These are phyloP conservation scores for Beauveria sp. DNA, from an alignment of 2,329 filamentous ascomycete genomes.

Conservation along the genomic window DNA sequence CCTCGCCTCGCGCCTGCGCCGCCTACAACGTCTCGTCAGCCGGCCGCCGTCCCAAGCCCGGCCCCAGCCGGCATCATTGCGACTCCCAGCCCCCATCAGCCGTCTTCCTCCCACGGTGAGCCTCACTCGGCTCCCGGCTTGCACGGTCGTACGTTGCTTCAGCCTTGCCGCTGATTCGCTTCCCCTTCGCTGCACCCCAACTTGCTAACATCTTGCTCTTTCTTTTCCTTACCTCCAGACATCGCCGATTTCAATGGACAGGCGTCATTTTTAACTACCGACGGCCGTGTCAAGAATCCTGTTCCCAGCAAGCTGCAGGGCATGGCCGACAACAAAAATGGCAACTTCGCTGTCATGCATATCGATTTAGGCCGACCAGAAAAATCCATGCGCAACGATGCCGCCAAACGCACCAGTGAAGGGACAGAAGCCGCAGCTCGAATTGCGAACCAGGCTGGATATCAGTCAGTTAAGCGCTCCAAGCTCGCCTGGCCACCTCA, in stretches of 20 bases:
- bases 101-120: background rate
- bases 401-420: constrained; percentile 55
- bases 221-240: background rate
- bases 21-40: constrained; percentile 2
- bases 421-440: constrained; percentile 51
- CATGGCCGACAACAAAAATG: constrained; percentile 46
- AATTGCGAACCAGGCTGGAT: constrained; percentile 45
- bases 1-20: constrained; percentile 3
- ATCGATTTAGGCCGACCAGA: constrained; percentile 44
- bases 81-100: constrained; percentile 4
- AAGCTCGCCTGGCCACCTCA: constrained; percentile 26
- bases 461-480: constrained; percentile 41
- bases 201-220: constrained; percentile 1
- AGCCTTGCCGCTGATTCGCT: background rate
- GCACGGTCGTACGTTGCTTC: constrained; percentile 5
- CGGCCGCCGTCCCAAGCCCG: constrained; percentile 5
- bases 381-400: constrained; percentile 41
- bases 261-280: constrained; percentile 14
- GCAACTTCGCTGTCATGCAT: constrained; percentile 57
- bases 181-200: background rate
- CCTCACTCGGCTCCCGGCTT: background rate
- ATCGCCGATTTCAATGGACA: constrained; percentile 16
- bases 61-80: background rate
- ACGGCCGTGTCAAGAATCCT: constrained; percentile 40
- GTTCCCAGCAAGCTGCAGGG: constrained; percentile 56